Conservation (phyloP, 1,284 basidiomycete genomes). For the Phenoliferia sp. region DNA sequence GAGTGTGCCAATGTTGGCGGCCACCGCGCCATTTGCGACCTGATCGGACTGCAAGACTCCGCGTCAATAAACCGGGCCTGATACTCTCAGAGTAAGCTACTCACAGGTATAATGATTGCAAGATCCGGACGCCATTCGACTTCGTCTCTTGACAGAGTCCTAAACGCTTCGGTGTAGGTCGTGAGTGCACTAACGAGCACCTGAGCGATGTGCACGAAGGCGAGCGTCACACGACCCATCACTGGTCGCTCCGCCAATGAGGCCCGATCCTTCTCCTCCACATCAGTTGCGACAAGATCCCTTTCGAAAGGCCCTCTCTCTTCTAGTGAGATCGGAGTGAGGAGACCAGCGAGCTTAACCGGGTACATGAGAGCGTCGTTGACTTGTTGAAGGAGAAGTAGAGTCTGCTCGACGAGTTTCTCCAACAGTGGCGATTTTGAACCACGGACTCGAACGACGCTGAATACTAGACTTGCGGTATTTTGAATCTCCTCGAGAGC, state of each 20-base stretch:
- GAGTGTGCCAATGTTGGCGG: conserved; percentile 69
- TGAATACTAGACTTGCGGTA: conserved; percentile 54
- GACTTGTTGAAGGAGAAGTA: conserved; percentile 75
- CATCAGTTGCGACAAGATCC: conserved; percentile 58
- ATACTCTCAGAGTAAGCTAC: too few species aligned
- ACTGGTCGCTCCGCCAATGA: conserved; percentile 59
- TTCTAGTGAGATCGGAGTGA: conserved; percentile 74
- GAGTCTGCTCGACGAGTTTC: conserved; percentile 16
- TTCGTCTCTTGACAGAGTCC: conserved; percentile 58
- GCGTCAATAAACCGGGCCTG: too few species aligned
- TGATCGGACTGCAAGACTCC: too few species aligned
- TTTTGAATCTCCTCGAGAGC: conserved; percentile 76
- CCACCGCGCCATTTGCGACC: conserved; percentile 57
- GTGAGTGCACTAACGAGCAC: conserved; percentile 66
- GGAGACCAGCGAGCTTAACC: conserved; percentile 69
- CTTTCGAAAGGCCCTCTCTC: conserved; percentile 54
- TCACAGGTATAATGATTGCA: conserved; percentile 66
- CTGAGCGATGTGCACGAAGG: conserved; percentile 62
- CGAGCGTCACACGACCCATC: conserved; percentile 62
- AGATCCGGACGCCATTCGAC: conserved; percentile 66
- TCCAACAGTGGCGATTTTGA: conserved; percentile 1
- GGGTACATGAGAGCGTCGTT: conserved; percentile 88
- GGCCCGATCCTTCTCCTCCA: conserved; percentile 43
- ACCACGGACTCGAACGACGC: conserved; percentile 56
- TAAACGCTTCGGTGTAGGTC: conserved; percentile 63